These are phyloP conservation scores for Aspergillus carlsbadensis DNA, from an alignment of 495 filamentous ascomycete species.

Conservation along the genomic window DNA sequence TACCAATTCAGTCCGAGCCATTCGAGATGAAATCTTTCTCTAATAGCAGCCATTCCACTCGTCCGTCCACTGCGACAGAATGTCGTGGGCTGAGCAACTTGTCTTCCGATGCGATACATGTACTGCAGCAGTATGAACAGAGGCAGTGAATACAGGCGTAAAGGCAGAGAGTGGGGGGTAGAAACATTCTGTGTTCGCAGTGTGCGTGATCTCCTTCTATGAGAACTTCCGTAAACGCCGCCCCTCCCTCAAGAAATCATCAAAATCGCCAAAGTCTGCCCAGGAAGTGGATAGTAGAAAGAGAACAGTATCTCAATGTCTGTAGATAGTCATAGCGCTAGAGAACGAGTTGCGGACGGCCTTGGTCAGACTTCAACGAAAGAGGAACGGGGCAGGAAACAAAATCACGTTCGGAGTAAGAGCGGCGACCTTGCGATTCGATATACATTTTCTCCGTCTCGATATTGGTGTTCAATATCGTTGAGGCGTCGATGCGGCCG, in stretches of 20 bases:
- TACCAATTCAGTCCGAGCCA: constrained; percentile 14
- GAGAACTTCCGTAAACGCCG: constrained; percentile 16
- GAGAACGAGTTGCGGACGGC: constrained; percentile 6
- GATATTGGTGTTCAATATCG: not conserved
- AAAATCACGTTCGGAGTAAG: constrained; percentile 14
- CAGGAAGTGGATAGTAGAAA: constrained; percentile 3
- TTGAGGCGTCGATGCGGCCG: constrained; percentile 23
- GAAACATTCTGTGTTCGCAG: constrained; percentile 15
- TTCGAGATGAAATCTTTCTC: constrained; percentile 16
- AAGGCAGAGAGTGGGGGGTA: constrained; percentile 13
- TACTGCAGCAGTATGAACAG: constrained; percentile 6
- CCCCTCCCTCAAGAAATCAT: constrained; percentile 13
- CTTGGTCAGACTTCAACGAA: constrained; percentile 19
- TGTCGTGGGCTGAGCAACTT: constrained; percentile 3
- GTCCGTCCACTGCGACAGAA: constrained; percentile 6
- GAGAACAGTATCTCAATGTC: constrained; percentile 11
- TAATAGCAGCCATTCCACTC: constrained; percentile 16
- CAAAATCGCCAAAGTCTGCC: constrained; percentile 15
- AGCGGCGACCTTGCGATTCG: constrained; percentile 25
- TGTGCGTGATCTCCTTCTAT: constrained; percentile 22
- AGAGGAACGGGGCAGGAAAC: not conserved
- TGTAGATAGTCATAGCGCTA: constrained; percentile 8
- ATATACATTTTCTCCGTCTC: constrained; percentile 9
- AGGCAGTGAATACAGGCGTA: constrained; percentile 11
- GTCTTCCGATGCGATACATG: not conserved